Conservation (phyloP, 371 early-diverging fungal species). For the Dichotomocladium elegans region DNA sequence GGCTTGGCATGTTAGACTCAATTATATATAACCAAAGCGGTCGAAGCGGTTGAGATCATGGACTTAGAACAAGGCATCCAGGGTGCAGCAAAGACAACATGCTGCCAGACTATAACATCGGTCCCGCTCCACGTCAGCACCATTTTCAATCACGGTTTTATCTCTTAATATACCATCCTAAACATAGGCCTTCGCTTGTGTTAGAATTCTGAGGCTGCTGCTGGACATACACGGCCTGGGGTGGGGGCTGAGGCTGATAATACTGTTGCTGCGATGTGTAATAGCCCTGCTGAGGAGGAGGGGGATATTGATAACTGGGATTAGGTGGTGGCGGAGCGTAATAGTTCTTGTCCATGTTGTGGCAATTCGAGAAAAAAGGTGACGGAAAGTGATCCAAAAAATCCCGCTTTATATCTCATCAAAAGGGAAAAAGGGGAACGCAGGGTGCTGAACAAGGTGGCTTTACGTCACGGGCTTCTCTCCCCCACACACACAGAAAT, state of each 20-base stretch:
- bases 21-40: too few species aligned
- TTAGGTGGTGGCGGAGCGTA: constrained; percentile 11
- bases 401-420: too few species aligned
- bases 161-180: constrained; percentile 32
- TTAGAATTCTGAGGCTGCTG: constrained; percentile 13
- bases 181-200: constrained; percentile 26
- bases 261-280: constrained; percentile 4
- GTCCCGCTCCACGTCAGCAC: background rate
- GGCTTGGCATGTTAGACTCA: too few species aligned
- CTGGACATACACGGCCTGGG: constrained; percentile 9
- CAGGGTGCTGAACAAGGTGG: too few species aligned
- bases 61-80: constrained; percentile 25
- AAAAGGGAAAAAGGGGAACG: too few species aligned
- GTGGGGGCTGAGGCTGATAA: constrained; percentile 8
- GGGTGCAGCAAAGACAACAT: constrained; percentile 39
- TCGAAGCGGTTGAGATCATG: background rate
- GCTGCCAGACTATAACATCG: constrained; percentile 25
- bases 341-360: constrained; percentile 5
- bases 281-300: constrained; percentile 8
- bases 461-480: too few species aligned
- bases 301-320: constrained; percentile 12
- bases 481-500: too few species aligned
- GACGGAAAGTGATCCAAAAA: background rate
- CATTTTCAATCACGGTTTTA: background rate
- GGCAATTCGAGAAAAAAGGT: background rate